These are phyloP conservation scores for Staphylotrichum longicolle DNA, from an alignment of 495 filamentous ascomycete species.

Conservation along the genomic window DNA sequence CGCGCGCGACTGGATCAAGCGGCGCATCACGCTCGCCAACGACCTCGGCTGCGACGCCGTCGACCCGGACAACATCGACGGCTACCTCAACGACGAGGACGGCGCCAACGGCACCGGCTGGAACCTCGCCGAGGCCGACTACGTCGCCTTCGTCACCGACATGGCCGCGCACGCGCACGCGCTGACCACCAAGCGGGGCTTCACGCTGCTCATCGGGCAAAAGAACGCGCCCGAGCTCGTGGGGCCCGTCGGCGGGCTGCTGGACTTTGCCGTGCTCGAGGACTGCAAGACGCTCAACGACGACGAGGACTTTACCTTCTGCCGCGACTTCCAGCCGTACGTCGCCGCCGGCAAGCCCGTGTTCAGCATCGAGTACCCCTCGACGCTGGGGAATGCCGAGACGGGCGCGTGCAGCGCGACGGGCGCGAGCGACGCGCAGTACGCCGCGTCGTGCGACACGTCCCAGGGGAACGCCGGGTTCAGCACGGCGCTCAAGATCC, in stretches of 20 bases:
- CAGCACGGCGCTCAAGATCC: constrained; percentile 58
- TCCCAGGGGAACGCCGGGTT: constrained; percentile 40
- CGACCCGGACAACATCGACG: constrained; percentile 72
- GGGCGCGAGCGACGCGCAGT: constrained; percentile 32
- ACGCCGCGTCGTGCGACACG: constrained; percentile 13
- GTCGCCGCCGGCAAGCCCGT: constrained; percentile 60
- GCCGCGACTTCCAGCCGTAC: constrained; percentile 56
- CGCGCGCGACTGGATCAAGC: constrained; percentile 57
- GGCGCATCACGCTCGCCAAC: constrained; percentile 54
- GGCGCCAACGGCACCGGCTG: constrained; percentile 48
- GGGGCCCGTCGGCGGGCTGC: constrained; percentile 46
- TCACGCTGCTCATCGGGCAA: constrained; percentile 54
- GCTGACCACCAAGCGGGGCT: constrained; percentile 44
- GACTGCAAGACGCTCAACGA: constrained; percentile 58
- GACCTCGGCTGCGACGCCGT: constrained; percentile 65
- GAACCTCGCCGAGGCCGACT: constrained; percentile 49
- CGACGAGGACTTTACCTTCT: constrained; percentile 40
- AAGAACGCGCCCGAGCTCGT: constrained; percentile 65
- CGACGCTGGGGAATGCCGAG: background rate
- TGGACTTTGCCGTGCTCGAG: constrained; percentile 70
- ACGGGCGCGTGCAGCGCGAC: constrained; percentile 34
- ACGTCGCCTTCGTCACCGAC: constrained; percentile 57
- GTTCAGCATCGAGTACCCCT: constrained; percentile 70
- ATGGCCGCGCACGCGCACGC: constrained; percentile 52
- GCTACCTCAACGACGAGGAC: constrained; percentile 47